Conservation (phyloP, 1,284 basidiomycete species). For the Papiliotrema flavescens region DNA sequence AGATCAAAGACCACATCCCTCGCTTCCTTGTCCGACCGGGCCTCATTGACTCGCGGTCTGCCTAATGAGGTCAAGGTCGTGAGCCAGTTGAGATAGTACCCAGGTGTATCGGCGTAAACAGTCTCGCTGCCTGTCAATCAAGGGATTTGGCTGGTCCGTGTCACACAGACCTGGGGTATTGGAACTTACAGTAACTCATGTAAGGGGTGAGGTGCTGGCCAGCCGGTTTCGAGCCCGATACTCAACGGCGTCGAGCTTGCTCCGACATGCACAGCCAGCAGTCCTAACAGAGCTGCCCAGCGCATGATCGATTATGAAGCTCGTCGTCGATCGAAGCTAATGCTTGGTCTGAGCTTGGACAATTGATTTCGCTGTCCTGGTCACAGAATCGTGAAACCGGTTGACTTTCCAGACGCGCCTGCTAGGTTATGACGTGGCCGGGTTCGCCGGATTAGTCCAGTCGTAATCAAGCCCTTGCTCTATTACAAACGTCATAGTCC, state of each 20-base stretch:
- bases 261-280: not conserved
- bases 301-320: conserved; percentile 4
- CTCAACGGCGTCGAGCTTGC: conserved; percentile 64
- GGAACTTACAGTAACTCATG: conserved; percentile 80
- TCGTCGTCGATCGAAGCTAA: conserved; percentile 3
- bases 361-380: too few relatives aligned
- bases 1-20: conserved; percentile 26
- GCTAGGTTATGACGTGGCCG: too few relatives aligned
- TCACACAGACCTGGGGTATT: too few relatives aligned
- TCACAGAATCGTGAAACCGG: too few relatives aligned
- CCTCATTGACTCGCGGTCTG: conserved; percentile 6
- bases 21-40: conserved; percentile 20
- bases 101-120: conserved; percentile 61
- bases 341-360: too few relatives aligned
- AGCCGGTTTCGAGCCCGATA: conserved; percentile 73
- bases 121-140: conserved; percentile 54
- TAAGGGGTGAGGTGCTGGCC: conserved; percentile 68
- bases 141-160: not conserved
- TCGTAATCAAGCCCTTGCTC: too few relatives aligned
- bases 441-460: too few relatives aligned
- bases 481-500: too few relatives aligned
- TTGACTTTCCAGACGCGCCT: too few relatives aligned
- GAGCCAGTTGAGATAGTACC: conserved; percentile 66
- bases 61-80: conserved; percentile 58
- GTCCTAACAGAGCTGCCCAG: conserved; percentile 2